Conservation (phyloP, 768 basidiomycete genomes). For the Tulasnella sp. region DNA sequence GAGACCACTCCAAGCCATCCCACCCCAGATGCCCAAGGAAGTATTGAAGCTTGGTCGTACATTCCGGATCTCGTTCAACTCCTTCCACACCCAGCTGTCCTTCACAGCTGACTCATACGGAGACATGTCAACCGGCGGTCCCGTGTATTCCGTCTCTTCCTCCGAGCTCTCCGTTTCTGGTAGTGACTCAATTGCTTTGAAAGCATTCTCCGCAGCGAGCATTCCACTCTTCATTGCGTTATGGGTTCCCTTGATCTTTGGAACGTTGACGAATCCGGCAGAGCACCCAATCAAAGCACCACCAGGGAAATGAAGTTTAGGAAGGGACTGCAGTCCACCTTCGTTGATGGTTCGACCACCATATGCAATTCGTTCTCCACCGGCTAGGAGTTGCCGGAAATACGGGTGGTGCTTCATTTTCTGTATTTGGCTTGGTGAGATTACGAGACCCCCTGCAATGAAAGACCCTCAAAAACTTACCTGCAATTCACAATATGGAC, state of each 20-base stretch:
- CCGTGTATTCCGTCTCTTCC: slow-evolving; percentile 20
- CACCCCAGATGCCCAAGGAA: slow-evolving; percentile 68
- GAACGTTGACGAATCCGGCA: slow-evolving; percentile 90
- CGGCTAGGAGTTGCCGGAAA: slow-evolving; percentile 66
- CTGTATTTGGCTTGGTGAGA: slow-evolving; percentile 25
- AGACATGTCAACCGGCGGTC: slow-evolving; percentile 47
- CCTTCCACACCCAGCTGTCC: slow-evolving; percentile 71
- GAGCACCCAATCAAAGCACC: slow-evolving; percentile 91
- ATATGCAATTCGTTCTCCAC: slow-evolving; percentile 72
- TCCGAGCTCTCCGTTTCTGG: slow-evolving; percentile 11
- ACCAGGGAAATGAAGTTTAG: slow-evolving; percentile 78
- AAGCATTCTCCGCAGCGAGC: slow-evolving; percentile 86
- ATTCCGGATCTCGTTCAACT: slow-evolving; percentile 84
- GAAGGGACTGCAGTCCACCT: slow-evolving; percentile 86
- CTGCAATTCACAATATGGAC: slow-evolving; percentile 88
- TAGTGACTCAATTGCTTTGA: slow-evolving; percentile 37
- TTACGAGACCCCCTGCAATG: background rate
- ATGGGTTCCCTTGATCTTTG: slow-evolving; percentile 97
- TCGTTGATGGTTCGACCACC: slow-evolving; percentile 84
- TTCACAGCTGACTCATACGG: slow-evolving; percentile 56
- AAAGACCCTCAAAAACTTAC: slow-evolving; percentile 30
- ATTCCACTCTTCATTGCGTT: slow-evolving; percentile 99
- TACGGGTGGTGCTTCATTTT: slow-evolving; percentile 96
- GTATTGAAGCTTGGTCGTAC: slow-evolving; percentile 80
- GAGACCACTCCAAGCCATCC: slow-evolving; percentile 76